Conservation (phyloP, 345 rosid species). For the Syzygium oleosum region DNA sequence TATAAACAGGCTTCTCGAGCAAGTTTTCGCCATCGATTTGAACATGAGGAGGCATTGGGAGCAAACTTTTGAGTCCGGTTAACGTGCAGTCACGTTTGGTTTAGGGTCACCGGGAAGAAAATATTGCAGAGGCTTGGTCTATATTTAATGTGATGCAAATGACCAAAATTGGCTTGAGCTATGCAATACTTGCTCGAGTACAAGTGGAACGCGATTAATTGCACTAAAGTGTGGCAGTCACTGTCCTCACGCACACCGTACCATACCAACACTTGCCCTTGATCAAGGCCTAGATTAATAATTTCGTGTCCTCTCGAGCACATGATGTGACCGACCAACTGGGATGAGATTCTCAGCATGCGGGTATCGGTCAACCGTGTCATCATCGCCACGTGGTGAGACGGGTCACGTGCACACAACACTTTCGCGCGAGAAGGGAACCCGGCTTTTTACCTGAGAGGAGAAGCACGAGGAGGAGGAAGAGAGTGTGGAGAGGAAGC, state of each 20-base stretch:
- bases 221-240: neutral
- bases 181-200: neutral
- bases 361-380: neutral
- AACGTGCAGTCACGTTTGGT: neutral
- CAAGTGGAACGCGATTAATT: neutral
- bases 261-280: neutral
- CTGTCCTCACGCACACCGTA: neutral
- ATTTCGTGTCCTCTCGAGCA: fast-evolving
- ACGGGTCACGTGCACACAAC: neutral
- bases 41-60: neutral
- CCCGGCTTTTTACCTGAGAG: neutral
- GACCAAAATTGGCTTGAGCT: neutral
- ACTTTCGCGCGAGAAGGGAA: neutral
- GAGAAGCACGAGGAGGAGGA: neutral
- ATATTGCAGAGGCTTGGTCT: neutral
- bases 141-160: neutral
- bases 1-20: neutral
- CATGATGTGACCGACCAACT: fast-evolving
- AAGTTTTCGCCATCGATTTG: neutral
- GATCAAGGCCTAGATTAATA: neutral
- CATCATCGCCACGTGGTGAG: fast-evolving
- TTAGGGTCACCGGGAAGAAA: neutral
- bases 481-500: neutral
- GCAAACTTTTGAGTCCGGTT: neutral
- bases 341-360: too few relatives aligned